These are phyloP conservation scores for Solanum chacoense DNA, from an alignment of 305 asterid species.

Conservation along the genomic window DNA sequence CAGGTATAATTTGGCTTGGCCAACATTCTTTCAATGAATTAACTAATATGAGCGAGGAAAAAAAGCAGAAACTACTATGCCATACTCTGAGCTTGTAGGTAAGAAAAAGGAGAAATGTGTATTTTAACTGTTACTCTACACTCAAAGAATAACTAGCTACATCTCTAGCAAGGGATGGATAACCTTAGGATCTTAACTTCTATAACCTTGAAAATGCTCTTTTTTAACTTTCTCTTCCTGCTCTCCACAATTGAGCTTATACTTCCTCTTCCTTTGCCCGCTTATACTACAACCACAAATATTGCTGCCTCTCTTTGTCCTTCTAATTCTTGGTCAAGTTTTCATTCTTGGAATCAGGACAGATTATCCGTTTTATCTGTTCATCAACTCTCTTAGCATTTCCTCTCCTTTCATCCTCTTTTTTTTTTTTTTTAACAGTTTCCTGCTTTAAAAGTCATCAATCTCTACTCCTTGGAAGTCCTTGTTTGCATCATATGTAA, in stretches of 20 bases:
- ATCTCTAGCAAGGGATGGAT: neutral
- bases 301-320: neutral
- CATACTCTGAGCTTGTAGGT: neutral
- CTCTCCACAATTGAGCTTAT: neutral
- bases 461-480: neutral
- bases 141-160: neutral
- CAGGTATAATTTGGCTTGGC: neutral
- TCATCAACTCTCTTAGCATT: neutral
- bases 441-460: neutral
- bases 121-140: neutral
- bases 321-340: neutral
- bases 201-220: neutral
- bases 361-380: neutral
- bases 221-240: neutral
- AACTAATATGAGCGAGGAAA: neutral
- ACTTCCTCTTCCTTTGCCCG: neutral
- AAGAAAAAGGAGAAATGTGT: neutral
- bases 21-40: neutral
- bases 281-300: neutral
- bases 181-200: neutral
- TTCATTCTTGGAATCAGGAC: neutral
- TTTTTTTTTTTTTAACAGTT: neutral
- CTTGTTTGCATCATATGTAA: neutral
- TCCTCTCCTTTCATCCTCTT: neutral
- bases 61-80: neutral